phyloP scores from a whole-genome alignment of 2,329 filamentous ascomycete species.

The Drechslerella coelobrocha region DNA sequence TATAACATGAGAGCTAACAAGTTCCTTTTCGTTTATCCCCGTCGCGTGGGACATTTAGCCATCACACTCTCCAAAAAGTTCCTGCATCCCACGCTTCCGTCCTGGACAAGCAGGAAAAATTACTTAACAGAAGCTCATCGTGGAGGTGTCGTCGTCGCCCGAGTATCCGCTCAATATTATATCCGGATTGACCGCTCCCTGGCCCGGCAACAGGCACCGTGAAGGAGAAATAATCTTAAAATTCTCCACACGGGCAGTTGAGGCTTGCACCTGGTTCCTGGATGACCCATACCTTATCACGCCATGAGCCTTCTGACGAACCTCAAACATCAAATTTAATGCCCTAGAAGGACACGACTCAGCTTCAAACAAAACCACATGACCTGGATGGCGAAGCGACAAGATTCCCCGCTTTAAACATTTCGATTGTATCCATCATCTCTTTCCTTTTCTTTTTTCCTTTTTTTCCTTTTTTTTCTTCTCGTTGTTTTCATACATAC shows the following conservation, averaged over 20 bases:
- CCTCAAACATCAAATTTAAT: conserved; percentile 39
- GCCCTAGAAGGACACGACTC: conserved; percentile 29
- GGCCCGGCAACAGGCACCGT: conserved; percentile 27
- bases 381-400: conserved; percentile 29
- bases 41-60: conserved; percentile 39
- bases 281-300: conserved; percentile 43
- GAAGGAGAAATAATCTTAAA: conserved; percentile 49
- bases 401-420: conserved; percentile 20
- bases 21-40: conserved; percentile 12
- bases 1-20: conserved; percentile 30
- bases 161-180: conserved; percentile 22
- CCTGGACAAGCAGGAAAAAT: conserved; percentile 44
- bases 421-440: not conserved
- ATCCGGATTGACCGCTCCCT: conserved; percentile 20
- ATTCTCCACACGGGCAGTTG: conserved; percentile 50
- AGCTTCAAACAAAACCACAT: conserved; percentile 25
- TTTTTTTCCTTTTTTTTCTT: conserved; percentile 19
- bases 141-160: conserved; percentile 35
- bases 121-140: conserved; percentile 21
- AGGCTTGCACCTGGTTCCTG: conserved; percentile 46
- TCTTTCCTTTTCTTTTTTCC: conserved; percentile 6
- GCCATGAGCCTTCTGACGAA: conserved; percentile 44
- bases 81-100: conserved; percentile 31
- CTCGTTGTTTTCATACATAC: conserved; percentile 28
- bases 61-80: conserved; percentile 25